Evolutionary conservation across 306 rosid genomes (phyloP), one percentile per base, ranked within the genome.

Genomic region (Cicer cuneatum): DNA sequence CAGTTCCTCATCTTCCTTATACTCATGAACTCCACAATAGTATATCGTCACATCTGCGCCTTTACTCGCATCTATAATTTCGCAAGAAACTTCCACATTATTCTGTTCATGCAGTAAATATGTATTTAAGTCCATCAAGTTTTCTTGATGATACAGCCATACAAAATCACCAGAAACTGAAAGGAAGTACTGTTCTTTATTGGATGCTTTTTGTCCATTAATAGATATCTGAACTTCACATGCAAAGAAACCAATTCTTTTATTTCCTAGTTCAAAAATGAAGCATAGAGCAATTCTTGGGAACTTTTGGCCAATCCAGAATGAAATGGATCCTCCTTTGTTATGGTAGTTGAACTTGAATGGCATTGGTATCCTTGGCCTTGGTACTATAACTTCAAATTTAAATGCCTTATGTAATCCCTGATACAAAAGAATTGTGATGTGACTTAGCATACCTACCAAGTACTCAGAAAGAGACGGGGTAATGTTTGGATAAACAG

Each of bases 61-160:
- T 66, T 40, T 51, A 41, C 66, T 58, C 8, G 60, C 35, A 60
- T 49, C 64, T 21, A 42, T 29, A 33, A 69, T 40, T 51, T 73
- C 58, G 74, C 79, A 80, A 67, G 71, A 59, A 73, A 80, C 66
- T 74, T 80, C 83, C 48, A 80, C 72, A 16, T 48, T 1, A 49
- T 74, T 80, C 49, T 41, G 80, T 48, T 73, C 83, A 21, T 59
- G 64, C 49, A 67, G 16, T 71, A 78, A 71, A 78, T 78, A 70
- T 71, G 77, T 33, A 67, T 48, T 67, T 41, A 80, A 80, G 42
- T 67, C 83, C 67, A 73, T 74, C 71, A 66, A 21, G 41, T 80
- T 60, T 64, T 73, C 78, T 67, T 21, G 75, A 61, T 74, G 70
- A 80, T 67, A 73, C 2, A 49, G 29, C 83, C 80, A 80, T 51